Base-by-base conservation (phyloP, 108 stramenopile species). In the Mayamaea pseudoterrestris region DNA sequence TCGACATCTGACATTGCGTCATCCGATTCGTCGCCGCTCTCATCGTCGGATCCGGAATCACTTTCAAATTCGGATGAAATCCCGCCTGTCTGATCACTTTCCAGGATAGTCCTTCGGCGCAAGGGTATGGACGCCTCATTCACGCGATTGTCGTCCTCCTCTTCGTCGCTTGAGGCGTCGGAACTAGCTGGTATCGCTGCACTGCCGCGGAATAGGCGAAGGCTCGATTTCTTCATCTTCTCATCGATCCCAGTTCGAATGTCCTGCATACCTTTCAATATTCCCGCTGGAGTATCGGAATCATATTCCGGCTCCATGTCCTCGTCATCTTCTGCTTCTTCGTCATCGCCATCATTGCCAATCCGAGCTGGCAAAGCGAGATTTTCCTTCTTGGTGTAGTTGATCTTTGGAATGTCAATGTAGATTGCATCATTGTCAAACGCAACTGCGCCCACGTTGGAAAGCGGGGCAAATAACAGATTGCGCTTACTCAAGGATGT, bases 351-450 rank as follows among this genome's bases (percentile, higher is more conserved):
- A 29, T 30, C 41, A 5, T 52, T 35, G 14, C 45, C 44, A 35
- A 35, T 22, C 24, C 41, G 57, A 18, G 36, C 28, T 7, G 68
- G 27, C 42, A 65, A 35, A 39, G 60, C 66, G 8, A 96, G 55
- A 52, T 78, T 71, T 35, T 83, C 83, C 41, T 71, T 80, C 41
- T 85, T 81, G 6, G 91, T 88, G 54, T 93, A 96, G 58, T 90
- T 80, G 5, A 60, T 81, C 44, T 73, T 55, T 30, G 88, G 83
- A 44, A 99, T 77, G 57, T 99, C 94, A 57, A 99, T 97, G 75
- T 97, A 99, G 28, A 96, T 82, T 16, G 93, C 94, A 58, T 96
- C 98, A 42, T 85, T 91, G 62, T 99, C 98, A 24, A 89, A 88
- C 5, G 71, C 56, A 11, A 99, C 93, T 17, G 68, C 63, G 26